Conservation (phyloP, 805 yeast genomes). For the Wickerhamomyces kurtzmanii region DNA sequence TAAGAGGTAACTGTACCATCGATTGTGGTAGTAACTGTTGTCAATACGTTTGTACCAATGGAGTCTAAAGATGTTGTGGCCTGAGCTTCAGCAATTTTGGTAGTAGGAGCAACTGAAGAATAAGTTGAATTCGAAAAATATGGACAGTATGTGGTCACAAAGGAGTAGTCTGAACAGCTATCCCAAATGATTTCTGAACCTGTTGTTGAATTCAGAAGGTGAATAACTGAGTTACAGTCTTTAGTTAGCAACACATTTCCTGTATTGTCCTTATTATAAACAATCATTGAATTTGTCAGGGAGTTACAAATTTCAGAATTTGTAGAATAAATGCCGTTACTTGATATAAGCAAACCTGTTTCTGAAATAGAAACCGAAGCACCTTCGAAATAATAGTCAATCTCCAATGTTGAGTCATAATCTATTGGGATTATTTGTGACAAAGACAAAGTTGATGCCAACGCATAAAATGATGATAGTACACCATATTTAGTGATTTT, state of each 20-base stretch:
- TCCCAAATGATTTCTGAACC: conserved; percentile 10
- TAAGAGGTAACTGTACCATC: conserved; percentile 2
- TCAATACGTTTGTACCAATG: conserved; percentile 6
- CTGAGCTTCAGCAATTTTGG: not conserved
- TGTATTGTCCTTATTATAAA: conserved; percentile 9
- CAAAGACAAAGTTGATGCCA: too few relatives aligned
- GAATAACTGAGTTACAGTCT: conserved; percentile 14
- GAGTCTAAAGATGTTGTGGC: not conserved
- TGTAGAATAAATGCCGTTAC: conserved; percentile 7
- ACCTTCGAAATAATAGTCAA: conserved; percentile 12
- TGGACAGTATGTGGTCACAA: conserved; percentile 10
- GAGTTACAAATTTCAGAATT: conserved; percentile 6
- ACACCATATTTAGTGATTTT: conserved; percentile 15
- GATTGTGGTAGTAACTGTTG: conserved; percentile 10
- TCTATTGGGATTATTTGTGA: conserved; percentile 8
- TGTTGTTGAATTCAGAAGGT: conserved; percentile 8
- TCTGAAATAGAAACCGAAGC: conserved; percentile 6
- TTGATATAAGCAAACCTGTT: conserved; percentile 7
- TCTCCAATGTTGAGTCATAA: conserved; percentile 8
- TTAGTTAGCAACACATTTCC: conserved; percentile 11
- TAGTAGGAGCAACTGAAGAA: conserved; percentile 1
- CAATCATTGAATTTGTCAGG: conserved; percentile 11
- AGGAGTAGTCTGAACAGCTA: conserved; percentile 16
- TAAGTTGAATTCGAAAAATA: not conserved
- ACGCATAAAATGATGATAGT: conserved; percentile 12